These are phyloP conservation scores for Lachancea kluyveri DNA, from an alignment of 805 yeast species.

Conservation along the genomic window DNA sequence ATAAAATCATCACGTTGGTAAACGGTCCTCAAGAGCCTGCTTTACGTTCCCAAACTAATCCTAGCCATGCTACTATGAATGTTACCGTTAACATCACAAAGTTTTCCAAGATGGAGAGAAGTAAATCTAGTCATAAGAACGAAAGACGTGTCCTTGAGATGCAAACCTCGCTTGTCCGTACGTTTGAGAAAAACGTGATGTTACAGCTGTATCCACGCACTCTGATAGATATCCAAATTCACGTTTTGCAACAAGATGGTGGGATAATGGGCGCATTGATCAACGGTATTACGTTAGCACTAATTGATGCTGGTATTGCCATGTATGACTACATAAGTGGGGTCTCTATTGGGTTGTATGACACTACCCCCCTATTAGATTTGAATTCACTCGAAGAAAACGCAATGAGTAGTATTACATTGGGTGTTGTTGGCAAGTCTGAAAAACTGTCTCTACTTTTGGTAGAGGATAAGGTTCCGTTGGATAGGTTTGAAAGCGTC, in stretches of 20 bases:
- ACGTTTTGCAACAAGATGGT: conserved; percentile 86
- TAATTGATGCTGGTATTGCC: conserved; percentile 92
- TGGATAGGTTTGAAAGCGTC: conserved; percentile 71
- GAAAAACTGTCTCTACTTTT: conserved; percentile 72
- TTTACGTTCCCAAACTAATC: conserved; percentile 43
- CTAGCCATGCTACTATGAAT: conserved; percentile 49
- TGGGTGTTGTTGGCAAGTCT: conserved; percentile 78
- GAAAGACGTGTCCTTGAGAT: conserved; percentile 69
- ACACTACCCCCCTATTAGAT: conserved; percentile 74
- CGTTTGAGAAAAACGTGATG: conserved; percentile 70
- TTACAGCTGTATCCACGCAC: conserved; percentile 77
- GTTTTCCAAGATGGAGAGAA: conserved; percentile 71
- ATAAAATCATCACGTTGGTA: conserved; percentile 79
- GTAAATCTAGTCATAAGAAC: conserved; percentile 52
- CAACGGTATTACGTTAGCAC: conserved; percentile 82
- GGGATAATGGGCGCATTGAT: conserved; percentile 73
- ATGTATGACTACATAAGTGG: conserved; percentile 87
- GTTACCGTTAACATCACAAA: conserved; percentile 71
- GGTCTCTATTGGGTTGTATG: conserved; percentile 72
- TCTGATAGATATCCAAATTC: conserved; percentile 63
- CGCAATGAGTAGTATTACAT: conserved; percentile 74
- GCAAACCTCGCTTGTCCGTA: conserved; percentile 57
- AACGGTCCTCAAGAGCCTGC: conserved; percentile 88
- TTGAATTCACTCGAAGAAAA: conserved; percentile 75
- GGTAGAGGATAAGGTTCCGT: conserved; percentile 77